Conservation (phyloP, 192 early-diverging fungal species). For the Rhizophagus sp. region DNA sequence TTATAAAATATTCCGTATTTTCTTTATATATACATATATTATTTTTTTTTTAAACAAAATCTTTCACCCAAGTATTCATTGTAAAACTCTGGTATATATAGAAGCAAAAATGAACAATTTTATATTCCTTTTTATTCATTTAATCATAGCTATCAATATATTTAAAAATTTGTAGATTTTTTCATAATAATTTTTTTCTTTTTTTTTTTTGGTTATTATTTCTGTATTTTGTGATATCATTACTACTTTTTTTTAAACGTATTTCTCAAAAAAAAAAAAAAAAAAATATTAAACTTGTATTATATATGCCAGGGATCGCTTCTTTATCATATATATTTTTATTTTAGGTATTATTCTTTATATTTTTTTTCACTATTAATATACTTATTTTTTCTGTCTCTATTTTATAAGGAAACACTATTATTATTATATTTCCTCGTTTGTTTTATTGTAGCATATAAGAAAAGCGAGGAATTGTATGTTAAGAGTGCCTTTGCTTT, state of each 20-base stretch:
- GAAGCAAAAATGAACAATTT: slow-evolving; percentile 33
- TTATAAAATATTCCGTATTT: slow-evolving; percentile 24
- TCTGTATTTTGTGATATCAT: slow-evolving; percentile 35
- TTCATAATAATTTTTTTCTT: slow-evolving; percentile 20
- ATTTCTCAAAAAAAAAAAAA: slow-evolving; percentile 9
- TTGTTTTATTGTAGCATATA: too few species aligned
- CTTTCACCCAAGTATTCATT: slow-evolving; percentile 14
- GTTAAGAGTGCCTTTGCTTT: not conserved
- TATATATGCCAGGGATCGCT: too few species aligned
- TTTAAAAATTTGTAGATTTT: slow-evolving; percentile 26
- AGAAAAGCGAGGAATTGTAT: too few species aligned
- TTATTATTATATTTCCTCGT: too few species aligned
- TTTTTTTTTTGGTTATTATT: slow-evolving; percentile 15
- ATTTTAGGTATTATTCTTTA: too few species aligned
- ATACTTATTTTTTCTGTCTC: too few species aligned
- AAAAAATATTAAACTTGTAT: too few species aligned
- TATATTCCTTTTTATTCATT: slow-evolving; percentile 20
- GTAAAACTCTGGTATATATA: slow-evolving; percentile 21
- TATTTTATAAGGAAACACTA: too few species aligned
- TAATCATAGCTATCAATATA: not conserved
- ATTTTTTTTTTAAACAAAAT: too few species aligned
- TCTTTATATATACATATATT: slow-evolving; percentile 20
- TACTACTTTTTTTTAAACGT: slow-evolving; percentile 2
- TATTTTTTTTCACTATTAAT: too few species aligned
- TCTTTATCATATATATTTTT: too few species aligned